Evolutionary conservation across 2,329 filamentous ascomycete genomes (phyloP), one percentile per base, ranked within the genome.

Genomic region (Drechslerella dactyloides): DNA sequence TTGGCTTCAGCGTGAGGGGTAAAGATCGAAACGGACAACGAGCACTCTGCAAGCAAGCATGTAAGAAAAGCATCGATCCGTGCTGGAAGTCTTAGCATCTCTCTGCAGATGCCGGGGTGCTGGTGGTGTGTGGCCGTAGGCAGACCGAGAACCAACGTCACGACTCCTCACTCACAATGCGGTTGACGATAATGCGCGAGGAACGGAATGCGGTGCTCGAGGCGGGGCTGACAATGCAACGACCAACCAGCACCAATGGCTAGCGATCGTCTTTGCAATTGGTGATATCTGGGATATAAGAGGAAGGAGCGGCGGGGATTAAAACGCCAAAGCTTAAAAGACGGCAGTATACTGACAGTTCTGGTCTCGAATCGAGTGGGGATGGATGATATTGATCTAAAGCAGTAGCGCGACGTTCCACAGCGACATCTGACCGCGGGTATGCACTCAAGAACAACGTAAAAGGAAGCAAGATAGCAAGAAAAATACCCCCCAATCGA

Each of bases 231-330:
- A 42, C 61, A 63, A 19, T 7, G 46, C 27, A 58, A 61, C 13
- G 40, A 53, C 56, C 66, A 70, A 70, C 27, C 54, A 61, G 8
- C 27, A 53, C 56, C 66, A 70, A 70, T 70, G 54, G 59, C 66
- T 37, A 48, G 44, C 15, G 44, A 54, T 63, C 48, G 48, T 11
- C 40, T 46, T 48, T 42, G 33, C 30, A 58, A 51, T 19, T n/a
- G 27, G 21, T 30, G 46, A 33, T 53, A 21, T 21, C 33, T 24
- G 13, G 40, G 11, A 35, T 15, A 51, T 53, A 23, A 19, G 46
- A 30, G 55, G 37, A 46, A 30, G 40, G 35, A 59, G 56, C 24
- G 23, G 35, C 23, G 24, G 24, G 35, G n/a, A 44, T 56, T 19
- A 33, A 33, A 8, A 33, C 3, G 27, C 27, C 44, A 48, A 19